Evolutionary conservation across 345 rosid genomes (phyloP).

Genomic region (Populus ilicifolia): DNA sequence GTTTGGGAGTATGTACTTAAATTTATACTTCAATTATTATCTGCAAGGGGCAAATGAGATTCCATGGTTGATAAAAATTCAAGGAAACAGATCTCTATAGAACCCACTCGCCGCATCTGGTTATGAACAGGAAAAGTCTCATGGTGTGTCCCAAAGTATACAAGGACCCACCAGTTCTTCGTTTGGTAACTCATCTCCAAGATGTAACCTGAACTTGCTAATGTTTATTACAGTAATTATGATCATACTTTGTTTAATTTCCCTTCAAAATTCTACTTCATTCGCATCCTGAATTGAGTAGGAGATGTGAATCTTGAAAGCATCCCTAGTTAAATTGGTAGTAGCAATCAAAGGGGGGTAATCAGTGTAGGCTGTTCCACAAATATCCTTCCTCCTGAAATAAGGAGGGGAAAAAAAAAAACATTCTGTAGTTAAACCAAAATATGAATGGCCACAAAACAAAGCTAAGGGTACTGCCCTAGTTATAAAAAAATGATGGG

Average conservation of each 20-base stretch:
- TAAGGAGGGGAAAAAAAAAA: no score
- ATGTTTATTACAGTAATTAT: no score
- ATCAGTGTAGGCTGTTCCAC: no score
- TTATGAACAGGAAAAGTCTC: constrained; percentile 26
- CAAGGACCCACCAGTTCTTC: not conserved
- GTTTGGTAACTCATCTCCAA: not conserved
- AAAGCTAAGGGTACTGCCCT: no score
- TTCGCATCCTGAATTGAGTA: no score
- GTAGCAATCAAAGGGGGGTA: no score
- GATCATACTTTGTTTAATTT: not conserved
- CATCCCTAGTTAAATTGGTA: no score
- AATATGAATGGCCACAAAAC: no score
- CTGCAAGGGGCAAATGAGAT: constrained; percentile 35
- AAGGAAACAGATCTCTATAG: constrained; percentile 7
- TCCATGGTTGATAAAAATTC: constrained; percentile 32
- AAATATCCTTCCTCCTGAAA: no score
- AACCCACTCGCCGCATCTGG: constrained; percentile 67
- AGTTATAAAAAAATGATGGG: no score
- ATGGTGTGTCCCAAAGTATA: constrained; percentile 56
- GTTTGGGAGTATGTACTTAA: constrained; percentile 1
- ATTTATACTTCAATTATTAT: not conserved
- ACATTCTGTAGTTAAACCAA: no score
- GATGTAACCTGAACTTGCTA: not conserved
- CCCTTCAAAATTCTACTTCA: not conserved
- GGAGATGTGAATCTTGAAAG: no score